A percentile compares a stretch with the other conserved stretches of the same genome.
phyloP scores from a whole-genome alignment of 257 asterid species.

The Verbascum thapsus region DNA sequence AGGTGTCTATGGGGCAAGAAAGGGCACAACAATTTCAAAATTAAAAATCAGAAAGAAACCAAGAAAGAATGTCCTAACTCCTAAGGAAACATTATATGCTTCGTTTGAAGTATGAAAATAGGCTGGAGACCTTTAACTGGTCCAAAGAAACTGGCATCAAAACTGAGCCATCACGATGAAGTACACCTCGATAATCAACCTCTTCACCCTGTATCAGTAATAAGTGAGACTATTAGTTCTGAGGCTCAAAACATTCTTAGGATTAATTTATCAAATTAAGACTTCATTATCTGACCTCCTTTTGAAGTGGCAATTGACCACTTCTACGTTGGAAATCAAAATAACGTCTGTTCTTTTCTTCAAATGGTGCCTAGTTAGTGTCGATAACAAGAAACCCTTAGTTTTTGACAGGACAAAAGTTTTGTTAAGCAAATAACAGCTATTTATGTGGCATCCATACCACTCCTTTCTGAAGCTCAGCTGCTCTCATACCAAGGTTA shows the following conservation, averaged over 20 bases:
- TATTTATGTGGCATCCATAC: conserved; percentile 46
- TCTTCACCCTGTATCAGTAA: conserved; percentile 76
- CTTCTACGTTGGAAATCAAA: conserved; percentile 95
- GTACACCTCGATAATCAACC: conserved; percentile 94
- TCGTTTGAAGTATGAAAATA: conserved; percentile 3
- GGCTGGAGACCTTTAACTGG: conserved; percentile 76
- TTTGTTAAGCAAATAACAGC: conserved; percentile 21
- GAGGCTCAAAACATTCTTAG: conserved; percentile 10
- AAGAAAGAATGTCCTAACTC: too few species aligned
- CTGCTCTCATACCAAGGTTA: conserved; percentile 88
- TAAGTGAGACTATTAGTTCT: conserved; percentile 26
- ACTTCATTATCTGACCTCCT: conserved; percentile 60
- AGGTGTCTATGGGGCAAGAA: conserved; percentile 59
- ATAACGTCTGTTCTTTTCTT: conserved; percentile 87
- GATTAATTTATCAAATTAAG: conserved; percentile 9
- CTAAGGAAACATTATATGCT: neutral
- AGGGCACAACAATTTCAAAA: conserved; percentile 14
- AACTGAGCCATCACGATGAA: conserved; percentile 99
- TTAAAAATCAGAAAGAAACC: conserved; percentile 2
- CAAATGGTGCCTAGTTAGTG: conserved; percentile 71
- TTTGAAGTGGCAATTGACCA: conserved; percentile 91
- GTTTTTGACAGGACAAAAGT: conserved; percentile 17
- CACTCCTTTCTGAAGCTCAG: conserved; percentile 98
- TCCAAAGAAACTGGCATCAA: conserved; percentile 90
- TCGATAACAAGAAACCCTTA: conserved; percentile 22